phyloP scores from a whole-genome alignment of 495 filamentous ascomycete species.

The Talaromyces trachyspermus region DNA sequence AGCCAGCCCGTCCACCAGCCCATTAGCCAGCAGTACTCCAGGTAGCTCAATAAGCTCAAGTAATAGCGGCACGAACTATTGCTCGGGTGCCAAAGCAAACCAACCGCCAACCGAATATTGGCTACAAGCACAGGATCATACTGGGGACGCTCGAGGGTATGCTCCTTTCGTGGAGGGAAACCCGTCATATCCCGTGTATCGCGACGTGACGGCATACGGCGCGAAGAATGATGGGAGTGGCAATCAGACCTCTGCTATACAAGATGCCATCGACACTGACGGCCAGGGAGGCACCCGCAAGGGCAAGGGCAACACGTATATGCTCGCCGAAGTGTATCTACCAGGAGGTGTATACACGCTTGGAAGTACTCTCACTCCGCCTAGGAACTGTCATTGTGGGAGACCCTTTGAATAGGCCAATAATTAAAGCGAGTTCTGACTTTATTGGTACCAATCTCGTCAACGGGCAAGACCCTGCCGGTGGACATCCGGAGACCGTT shows the following conservation, averaged over 20 bases:
- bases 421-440: constrained; percentile 15
- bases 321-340: constrained; percentile 30
- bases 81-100: not conserved
- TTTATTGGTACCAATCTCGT: constrained; percentile 14
- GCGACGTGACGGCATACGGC: constrained; percentile 48
- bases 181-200: constrained; percentile 43
- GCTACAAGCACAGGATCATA: constrained; percentile 30
- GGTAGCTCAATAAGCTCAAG: not conserved
- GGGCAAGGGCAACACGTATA: constrained; percentile 14
- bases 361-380: constrained; percentile 16
- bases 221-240: constrained; percentile 39
- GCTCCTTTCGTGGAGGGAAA: constrained; percentile 31
- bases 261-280: constrained; percentile 31
- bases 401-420: constrained; percentile 14
- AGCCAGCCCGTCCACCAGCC: not conserved
- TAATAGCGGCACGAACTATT: not conserved
- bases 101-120: constrained; percentile 19
- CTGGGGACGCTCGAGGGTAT: constrained; percentile 20
- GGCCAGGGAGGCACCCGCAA: constrained; percentile 28
- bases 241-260: constrained; percentile 37
- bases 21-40: not conserved
- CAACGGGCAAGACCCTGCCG: constrained; percentile 24
- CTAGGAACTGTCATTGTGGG: constrained; percentile 27
- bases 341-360: constrained; percentile 30
- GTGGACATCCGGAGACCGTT: constrained; percentile 31